A percentile compares a stretch with the other conserved stretches of the same genome.
Evolutionary conservation across 1,139 yeast species (phyloP).

Genomic region (Yamadazyma triangularis): DNA sequence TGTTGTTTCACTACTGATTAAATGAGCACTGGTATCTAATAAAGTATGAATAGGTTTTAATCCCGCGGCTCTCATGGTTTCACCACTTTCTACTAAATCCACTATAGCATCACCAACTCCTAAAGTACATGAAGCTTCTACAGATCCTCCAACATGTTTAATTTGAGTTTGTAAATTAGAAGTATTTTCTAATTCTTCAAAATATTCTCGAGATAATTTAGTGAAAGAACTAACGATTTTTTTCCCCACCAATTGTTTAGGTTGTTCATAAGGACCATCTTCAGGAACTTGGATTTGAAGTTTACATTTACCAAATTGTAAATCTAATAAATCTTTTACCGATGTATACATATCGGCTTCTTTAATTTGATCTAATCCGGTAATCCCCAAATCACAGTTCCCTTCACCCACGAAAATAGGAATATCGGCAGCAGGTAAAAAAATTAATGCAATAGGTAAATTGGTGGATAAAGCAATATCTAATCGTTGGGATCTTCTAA

Average conservation of each 20-base stretch:
- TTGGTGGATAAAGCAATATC: conserved; percentile 93
- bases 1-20: conserved; percentile 72
- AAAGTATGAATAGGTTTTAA: conserved; percentile 84
- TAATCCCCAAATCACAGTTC: conserved; percentile 92
- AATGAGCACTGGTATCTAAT: conserved; percentile 82
- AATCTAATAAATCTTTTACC: conserved; percentile 75
- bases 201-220: conserved; percentile 67
- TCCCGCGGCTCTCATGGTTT: conserved; percentile 99
- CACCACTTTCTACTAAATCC: conserved; percentile 95
- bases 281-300: conserved; percentile 95
- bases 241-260: conserved; percentile 82
- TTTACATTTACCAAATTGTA: conserved; percentile 83
- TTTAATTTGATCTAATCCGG: conserved; percentile 92
- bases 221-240: conserved; percentile 91
- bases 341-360: conserved; percentile 66
- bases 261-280: conserved; percentile 53
- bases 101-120: conserved; percentile 99
- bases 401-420: conserved; percentile 98
- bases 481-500: conserved; percentile 82
- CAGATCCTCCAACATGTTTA: conserved; percentile 94
- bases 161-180: conserved; percentile 60
- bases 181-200: conserved; percentile 56
- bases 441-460: conserved; percentile 87
- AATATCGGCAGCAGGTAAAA: conserved; percentile 96
- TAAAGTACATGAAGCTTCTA: conserved; percentile 96